Conservation (phyloP, 2,329 filamentous ascomycete species). For the Juglanconis sp. region DNA sequence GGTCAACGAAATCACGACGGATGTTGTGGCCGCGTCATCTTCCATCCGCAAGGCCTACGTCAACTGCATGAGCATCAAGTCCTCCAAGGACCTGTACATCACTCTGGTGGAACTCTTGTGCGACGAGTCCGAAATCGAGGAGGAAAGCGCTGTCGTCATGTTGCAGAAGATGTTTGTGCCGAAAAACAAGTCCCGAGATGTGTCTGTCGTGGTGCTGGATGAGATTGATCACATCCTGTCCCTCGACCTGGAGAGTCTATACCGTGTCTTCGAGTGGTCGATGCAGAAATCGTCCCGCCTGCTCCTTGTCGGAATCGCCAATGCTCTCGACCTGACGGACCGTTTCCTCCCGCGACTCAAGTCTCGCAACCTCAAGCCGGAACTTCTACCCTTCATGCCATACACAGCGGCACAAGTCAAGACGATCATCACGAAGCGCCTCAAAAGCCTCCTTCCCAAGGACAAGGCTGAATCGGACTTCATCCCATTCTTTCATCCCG, state of each 20-base stretch:
- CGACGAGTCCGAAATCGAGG: constrained; percentile 55
- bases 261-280: constrained; percentile 96
- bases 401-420: constrained; percentile 88
- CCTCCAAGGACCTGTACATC: constrained; percentile 77
- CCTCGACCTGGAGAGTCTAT: constrained; percentile 82
- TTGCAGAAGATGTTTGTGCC: constrained; percentile 71
- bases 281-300: constrained; percentile 76
- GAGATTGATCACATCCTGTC: constrained; percentile 94
- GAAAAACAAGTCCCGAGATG: constrained; percentile 50
- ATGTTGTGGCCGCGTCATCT: constrained; percentile 45
- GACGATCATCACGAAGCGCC: constrained; percentile 77
- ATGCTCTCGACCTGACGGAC: constrained; percentile 92
- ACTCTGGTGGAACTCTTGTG: constrained; percentile 71
- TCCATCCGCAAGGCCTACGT: constrained; percentile 71
- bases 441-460: constrained; percentile 68
- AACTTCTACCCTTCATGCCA: constrained; percentile 85
- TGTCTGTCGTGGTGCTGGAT: constrained; percentile 84
- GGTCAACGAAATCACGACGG: constrained; percentile 72
- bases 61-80: constrained; percentile 97
- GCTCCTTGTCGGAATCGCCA: constrained; percentile 87
- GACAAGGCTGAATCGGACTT: constrained; percentile 53
- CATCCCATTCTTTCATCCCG: constrained; percentile 87
- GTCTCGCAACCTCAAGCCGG: constrained; percentile 84
- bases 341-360: constrained; percentile 92
- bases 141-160: constrained; percentile 64